Evolutionary conservation across 139 green algal species (phyloP), one percentile per base, ranked within the genome.

Genomic region (Tetraselmis striata): DNA sequence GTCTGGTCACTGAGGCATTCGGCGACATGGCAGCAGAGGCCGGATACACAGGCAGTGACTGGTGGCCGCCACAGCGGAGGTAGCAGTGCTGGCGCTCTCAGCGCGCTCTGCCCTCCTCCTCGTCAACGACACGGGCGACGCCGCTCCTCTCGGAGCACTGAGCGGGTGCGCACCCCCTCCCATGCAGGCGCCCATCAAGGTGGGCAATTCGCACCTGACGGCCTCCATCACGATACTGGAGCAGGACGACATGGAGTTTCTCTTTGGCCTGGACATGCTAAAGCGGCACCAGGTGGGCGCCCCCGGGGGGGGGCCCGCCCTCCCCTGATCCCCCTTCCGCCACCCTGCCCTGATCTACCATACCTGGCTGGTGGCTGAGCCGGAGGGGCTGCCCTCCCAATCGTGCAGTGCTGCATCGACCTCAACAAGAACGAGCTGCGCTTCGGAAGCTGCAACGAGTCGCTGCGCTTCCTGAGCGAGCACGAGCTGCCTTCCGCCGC

Each of bases 191-290:
- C 93, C 91, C 23, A 75, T 96, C 2, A 97, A 94, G 83, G 91
- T 97, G 27, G 92, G 82, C 1, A 74, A 79, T 23, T 83, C 94
- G 30, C 90, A 92, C 83, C 88, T 98, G 25, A 90, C 93, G 26
- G 91, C 89, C 59, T 90, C 92, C 76, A 95, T 99, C 87, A 98
- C 92, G 0, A 89, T 99, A 24, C 85, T 99, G 84, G 97, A 99
- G 87, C 88, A 94, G 83, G 88, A 93, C 67, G 86, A 91, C 24
- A 91, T 94, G 79, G 92, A 97, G 45, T 98, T 99, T 87, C 91
- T 99, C 31, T 98, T 99, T 82, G 97, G 96, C 0, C 89, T 99
- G 31, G 96, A 99, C 89, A 98, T 97, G 88, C 87, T 99, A 58
- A 89, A 91, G 59, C 82, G 94, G 0, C 95, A 98, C 85, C 92